Evolutionary conservation across 2,329 filamentous ascomycete species (phyloP).

Genomic region (Blastomyces emzantsi): DNA sequence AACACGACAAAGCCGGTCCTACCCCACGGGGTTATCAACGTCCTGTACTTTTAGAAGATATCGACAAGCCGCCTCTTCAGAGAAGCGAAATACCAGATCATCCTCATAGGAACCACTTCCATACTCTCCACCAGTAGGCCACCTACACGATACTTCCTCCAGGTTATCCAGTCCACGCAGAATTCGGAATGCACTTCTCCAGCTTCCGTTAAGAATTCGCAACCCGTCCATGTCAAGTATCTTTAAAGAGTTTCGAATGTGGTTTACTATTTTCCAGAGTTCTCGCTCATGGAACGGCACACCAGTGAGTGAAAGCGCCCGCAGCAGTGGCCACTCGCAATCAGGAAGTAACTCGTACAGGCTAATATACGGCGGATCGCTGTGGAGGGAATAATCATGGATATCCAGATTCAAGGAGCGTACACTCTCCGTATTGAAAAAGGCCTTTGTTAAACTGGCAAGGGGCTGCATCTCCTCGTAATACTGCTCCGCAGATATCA

Average conservation of each 20-base stretch:
- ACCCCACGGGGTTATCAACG: background rate
- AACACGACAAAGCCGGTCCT: background rate
- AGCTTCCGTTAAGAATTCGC: background rate
- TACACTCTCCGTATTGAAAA: constrained; percentile 1
- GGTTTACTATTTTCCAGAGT: background rate
- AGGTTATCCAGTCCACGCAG: background rate
- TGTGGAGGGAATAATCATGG: background rate
- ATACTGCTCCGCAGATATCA: background rate
- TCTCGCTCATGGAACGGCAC: constrained; percentile 1
- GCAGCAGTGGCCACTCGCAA: constrained; percentile 1
- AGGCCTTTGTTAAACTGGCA: background rate
- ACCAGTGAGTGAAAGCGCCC: background rate
- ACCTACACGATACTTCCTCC: background rate
- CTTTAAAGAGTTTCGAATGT: background rate
- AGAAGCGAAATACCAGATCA: background rate
- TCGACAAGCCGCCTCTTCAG: background rate
- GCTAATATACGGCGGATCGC: background rate
- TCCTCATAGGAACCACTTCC: background rate
- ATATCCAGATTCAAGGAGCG: background rate
- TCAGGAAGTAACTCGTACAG: background rate
- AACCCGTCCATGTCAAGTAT: constrained; percentile 1
- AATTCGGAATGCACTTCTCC: background rate
- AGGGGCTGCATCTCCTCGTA: background rate
- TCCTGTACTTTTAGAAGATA: constrained; percentile 1
- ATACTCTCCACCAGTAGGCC: background rate